Evolutionary conservation across 768 basidiomycete genomes (phyloP).

Genomic region (Crucibulum laeve): DNA sequence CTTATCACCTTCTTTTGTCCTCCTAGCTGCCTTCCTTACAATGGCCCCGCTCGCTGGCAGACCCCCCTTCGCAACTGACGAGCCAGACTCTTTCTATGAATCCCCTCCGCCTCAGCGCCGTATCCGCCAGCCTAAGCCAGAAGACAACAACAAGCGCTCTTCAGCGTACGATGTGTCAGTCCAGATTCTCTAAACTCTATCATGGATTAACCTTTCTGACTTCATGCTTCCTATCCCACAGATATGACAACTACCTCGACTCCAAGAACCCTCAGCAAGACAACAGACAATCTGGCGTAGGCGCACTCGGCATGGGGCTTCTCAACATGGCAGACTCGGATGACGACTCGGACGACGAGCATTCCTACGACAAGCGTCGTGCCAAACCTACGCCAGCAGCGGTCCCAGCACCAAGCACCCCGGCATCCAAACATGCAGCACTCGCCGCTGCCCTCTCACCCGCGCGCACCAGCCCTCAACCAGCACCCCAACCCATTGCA

Average conservation of each 20-base stretch:
- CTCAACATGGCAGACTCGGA: constrained; percentile 22
- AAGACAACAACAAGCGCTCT: constrained; percentile 50
- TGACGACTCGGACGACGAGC: constrained; percentile 19
- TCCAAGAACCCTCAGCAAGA: constrained; percentile 19
- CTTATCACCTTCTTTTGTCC: no score
- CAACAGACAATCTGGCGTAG: constrained; percentile 50
- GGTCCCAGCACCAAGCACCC: constrained; percentile 7
- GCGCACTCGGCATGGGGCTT: constrained; percentile 37
- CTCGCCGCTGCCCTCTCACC: constrained; percentile 25
- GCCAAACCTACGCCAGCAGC: constrained; percentile 12
- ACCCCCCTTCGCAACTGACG: constrained; percentile 68
- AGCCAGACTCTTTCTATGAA: constrained; percentile 59
- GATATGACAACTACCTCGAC: constrained; percentile 61
- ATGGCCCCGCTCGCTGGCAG: constrained; percentile 53
- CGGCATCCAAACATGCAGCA: constrained; percentile 31
- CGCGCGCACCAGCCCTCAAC: constrained; percentile 6
- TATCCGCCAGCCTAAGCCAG: constrained; percentile 39
- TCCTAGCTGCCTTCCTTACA: neutral
- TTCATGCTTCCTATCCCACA: constrained; percentile 17
- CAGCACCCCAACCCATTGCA: constrained; percentile 41
- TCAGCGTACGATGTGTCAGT: constrained; percentile 71
- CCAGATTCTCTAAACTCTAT: constrained; percentile 3
- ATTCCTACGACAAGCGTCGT: constrained; percentile 7
- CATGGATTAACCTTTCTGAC: constrained; percentile 6
- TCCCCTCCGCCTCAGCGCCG: constrained; percentile 36